Evolutionary conservation across 2,329 filamentous ascomycete species (phyloP).

Genomic region (Penicillium polonicum): DNA sequence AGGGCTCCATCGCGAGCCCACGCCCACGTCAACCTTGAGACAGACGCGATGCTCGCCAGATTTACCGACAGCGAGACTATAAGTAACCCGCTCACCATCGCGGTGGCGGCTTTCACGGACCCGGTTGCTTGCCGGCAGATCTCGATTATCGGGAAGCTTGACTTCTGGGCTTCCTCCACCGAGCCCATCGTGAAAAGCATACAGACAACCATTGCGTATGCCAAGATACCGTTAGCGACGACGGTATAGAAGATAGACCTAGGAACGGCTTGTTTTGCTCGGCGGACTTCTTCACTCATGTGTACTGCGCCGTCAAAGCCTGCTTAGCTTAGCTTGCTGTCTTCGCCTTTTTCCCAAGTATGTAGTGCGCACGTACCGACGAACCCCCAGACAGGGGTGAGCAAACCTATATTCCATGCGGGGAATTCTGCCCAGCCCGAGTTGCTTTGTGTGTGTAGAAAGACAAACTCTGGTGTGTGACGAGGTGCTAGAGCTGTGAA

Average conservation of each 20-base stretch:
- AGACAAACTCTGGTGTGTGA: constrained; percentile 36
- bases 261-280: constrained; percentile 49
- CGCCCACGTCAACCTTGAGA: constrained; percentile 51
- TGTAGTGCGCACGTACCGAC: constrained; percentile 9
- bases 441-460: constrained; percentile 26
- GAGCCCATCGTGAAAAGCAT: constrained; percentile 48
- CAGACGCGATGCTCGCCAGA: constrained; percentile 47
- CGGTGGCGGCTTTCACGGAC: constrained; percentile 43
- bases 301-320: constrained; percentile 52
- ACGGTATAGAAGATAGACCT: constrained; percentile 47
- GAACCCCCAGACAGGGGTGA: constrained; percentile 32
- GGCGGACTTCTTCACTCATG: constrained; percentile 48
- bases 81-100: constrained; percentile 33
- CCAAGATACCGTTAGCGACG: constrained; percentile 44
- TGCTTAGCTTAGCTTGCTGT: constrained; percentile 7
- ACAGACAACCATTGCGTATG: constrained; percentile 44
- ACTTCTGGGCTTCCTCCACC: constrained; percentile 32
- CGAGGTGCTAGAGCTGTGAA: constrained; percentile 33
- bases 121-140: constrained; percentile 44
- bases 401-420: constrained; percentile 40
- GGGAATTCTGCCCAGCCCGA: constrained; percentile 35
- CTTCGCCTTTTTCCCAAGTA: no score
- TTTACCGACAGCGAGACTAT: constrained; percentile 41
- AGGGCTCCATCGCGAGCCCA: constrained; percentile 52
- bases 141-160: constrained; percentile 45